Percentiles rank a stretch among this genome's conserved stretches.
phyloP scores from a whole-genome alignment of 495 filamentous ascomycete species.

The Neurospora sp. region DNA sequence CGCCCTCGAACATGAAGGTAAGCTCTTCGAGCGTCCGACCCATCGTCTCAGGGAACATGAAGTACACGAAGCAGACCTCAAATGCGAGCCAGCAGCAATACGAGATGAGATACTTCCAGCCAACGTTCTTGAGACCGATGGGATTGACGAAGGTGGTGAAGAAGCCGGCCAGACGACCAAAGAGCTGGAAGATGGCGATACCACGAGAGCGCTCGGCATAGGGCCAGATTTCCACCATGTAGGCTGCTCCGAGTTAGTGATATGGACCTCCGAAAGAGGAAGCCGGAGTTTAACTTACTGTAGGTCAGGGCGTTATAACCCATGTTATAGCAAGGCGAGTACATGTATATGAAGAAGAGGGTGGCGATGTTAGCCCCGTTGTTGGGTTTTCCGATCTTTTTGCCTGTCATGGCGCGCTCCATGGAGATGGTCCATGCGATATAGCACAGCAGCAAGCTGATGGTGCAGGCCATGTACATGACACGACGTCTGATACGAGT shows the following conservation, averaged over 20 bases:
- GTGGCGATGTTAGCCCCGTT: slow-evolving; percentile 32
- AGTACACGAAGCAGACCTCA: slow-evolving; percentile 49
- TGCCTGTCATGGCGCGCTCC: slow-evolving; percentile 36
- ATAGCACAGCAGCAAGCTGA: slow-evolving; percentile 43
- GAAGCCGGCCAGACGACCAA: slow-evolving; percentile 36
- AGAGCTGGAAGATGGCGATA: slow-evolving; percentile 55
- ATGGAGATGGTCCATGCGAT: slow-evolving; percentile 52
- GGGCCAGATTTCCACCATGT: slow-evolving; percentile 56
- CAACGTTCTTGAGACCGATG: slow-evolving; percentile 47
- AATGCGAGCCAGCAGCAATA: slow-evolving; percentile 48
- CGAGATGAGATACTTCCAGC: slow-evolving; percentile 48
- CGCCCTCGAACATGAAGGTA: slow-evolving; percentile 45
- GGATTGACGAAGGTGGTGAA: slow-evolving; percentile 56
- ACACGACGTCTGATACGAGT: slow-evolving; percentile 42
- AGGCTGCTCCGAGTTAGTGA: slow-evolving; percentile 25
- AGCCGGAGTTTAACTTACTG: slow-evolving; percentile 29
- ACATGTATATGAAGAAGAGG: slow-evolving; percentile 53
- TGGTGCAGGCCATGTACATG: slow-evolving; percentile 50
- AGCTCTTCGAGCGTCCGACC: slow-evolving; percentile 55
- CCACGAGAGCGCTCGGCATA: slow-evolving; percentile 51
- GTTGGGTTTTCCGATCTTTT: slow-evolving; percentile 26
- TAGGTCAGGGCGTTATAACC: slow-evolving; percentile 62
- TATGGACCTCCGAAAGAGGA: background rate
- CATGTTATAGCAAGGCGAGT: slow-evolving; percentile 54
- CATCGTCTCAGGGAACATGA: slow-evolving; percentile 55